phyloP scores from a whole-genome alignment of 2,329 filamentous ascomycete species.

The Claviceps sp. region DNA sequence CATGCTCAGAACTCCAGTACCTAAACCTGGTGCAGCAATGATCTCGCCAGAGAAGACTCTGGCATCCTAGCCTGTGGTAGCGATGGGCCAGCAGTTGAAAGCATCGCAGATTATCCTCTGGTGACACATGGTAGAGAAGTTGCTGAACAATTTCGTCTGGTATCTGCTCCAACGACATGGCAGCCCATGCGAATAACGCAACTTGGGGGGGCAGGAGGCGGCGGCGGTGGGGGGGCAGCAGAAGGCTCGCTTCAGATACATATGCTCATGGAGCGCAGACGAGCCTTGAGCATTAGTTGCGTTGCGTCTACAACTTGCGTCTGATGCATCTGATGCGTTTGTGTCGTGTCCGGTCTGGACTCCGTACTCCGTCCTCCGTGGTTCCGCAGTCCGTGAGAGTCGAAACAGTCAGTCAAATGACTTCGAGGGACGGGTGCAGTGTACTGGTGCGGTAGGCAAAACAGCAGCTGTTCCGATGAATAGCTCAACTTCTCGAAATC shows the following conservation, averaged over 20 bases:
- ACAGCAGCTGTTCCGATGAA: neutral
- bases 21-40: conserved; percentile 57
- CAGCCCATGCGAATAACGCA: conserved; percentile 9
- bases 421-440: neutral
- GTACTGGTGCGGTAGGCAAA: neutral
- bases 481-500: neutral
- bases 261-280: neutral
- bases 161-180: conserved; percentile 33
- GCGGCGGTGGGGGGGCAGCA: neutral
- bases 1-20: conserved; percentile 60
- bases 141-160: conserved; percentile 79
- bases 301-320: no score
- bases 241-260: neutral
- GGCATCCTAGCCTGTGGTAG: conserved; percentile 51
- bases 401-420: neutral
- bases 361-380: neutral
- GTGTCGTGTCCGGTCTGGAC: neutral
- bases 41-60: conserved; percentile 65
- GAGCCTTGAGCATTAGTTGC: neutral
- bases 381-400: neutral
- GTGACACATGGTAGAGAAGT: conserved; percentile 53
- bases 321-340: neutral
- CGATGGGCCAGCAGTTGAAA: conserved; percentile 46
- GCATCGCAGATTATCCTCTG: conserved; percentile 35
- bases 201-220: neutral